Percentiles rank a stretch among this genome's conserved stretches.
These are phyloP conservation scores for Mariannaea elegans DNA, from an alignment of 2,329 filamentous ascomycete species.

Conservation along the genomic window DNA sequence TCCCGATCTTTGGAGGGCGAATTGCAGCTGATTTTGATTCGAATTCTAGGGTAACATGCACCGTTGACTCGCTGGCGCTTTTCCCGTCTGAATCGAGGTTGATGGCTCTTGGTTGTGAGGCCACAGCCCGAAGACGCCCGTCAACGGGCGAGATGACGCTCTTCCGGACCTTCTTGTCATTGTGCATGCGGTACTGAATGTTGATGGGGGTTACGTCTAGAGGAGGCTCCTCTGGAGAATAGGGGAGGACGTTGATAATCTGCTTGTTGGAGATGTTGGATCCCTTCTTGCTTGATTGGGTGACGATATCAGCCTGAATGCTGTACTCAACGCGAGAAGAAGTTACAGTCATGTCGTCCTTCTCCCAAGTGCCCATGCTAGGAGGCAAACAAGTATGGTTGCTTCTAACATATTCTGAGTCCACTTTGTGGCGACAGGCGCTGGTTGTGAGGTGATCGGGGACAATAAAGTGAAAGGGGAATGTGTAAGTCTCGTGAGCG, in stretches of 20 bases:
- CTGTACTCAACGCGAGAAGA: constrained; percentile 31
- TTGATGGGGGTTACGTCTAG: constrained; percentile 31
- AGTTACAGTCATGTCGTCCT: constrained; percentile 29
- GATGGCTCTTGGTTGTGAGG: constrained; percentile 31
- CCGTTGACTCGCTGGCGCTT: constrained; percentile 17
- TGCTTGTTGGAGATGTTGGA: constrained; percentile 22
- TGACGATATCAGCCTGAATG: constrained; percentile 24
- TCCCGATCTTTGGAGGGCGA: constrained; percentile 26
- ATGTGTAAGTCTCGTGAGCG: constrained; percentile 26
- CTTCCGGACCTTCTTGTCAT: constrained; percentile 33
- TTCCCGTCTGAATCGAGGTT: constrained; percentile 28
- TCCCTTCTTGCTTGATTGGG: constrained; percentile 8
- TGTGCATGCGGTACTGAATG: constrained; percentile 25
- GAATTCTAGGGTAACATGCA: constrained; percentile 29
- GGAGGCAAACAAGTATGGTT: constrained; percentile 31
- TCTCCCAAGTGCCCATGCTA: constrained; percentile 32
- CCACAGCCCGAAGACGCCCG: constrained; percentile 29
- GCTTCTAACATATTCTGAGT: constrained; percentile 22
- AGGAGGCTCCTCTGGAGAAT: constrained; percentile 33
- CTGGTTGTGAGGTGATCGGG: constrained; percentile 32
- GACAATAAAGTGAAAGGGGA: constrained; percentile 36
- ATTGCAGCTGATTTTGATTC: constrained; percentile 23
- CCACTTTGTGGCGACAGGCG: constrained; percentile 27
- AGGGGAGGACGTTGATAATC: constrained; percentile 32
- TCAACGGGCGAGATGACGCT: constrained; percentile 29